Evolutionary conservation across 2,329 filamentous ascomycete genomes (phyloP).

Genomic region (Microdochium nivale): DNA sequence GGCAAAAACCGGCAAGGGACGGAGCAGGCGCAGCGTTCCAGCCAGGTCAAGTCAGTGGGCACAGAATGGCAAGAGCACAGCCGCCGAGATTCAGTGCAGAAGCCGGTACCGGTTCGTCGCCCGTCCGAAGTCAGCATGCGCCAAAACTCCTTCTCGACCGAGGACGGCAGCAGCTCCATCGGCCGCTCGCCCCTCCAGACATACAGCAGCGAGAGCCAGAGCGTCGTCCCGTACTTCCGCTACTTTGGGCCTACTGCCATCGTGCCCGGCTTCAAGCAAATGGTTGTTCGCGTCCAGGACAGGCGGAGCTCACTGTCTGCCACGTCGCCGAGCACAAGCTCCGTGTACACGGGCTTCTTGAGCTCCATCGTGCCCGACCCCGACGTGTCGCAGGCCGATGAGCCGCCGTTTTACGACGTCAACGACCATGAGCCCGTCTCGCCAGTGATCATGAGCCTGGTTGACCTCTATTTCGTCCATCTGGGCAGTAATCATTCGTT

Average conservation of each 20-base stretch:
- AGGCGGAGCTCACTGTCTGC: constrained; percentile 53
- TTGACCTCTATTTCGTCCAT: constrained; percentile 73
- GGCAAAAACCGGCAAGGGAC: neutral
- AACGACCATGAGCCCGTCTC: constrained; percentile 63
- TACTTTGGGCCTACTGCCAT: constrained; percentile 90
- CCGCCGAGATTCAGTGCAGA: constrained; percentile 11
- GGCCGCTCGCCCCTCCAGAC: constrained; percentile 33
- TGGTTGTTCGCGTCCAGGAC: constrained; percentile 70
- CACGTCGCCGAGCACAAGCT: constrained; percentile 37
- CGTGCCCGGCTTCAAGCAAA: constrained; percentile 85
- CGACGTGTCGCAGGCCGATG: constrained; percentile 34
- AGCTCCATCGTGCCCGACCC: constrained; percentile 33
- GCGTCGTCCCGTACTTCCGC: constrained; percentile 78
- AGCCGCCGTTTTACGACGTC: constrained; percentile 67
- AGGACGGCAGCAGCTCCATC: constrained; percentile 28
- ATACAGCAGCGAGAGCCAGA: constrained; percentile 40
- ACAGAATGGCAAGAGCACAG: constrained; percentile 14
- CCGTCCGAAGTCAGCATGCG: constrained; percentile 5
- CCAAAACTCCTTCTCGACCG: constrained; percentile 28
- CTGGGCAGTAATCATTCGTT: constrained; percentile 85
- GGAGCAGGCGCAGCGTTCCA: constrained; percentile 11
- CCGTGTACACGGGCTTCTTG: constrained; percentile 22
- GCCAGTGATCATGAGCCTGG: constrained; percentile 65
- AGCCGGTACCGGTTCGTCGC: constrained; percentile 8
- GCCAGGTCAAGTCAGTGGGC: constrained; percentile 18